These are phyloP conservation scores for Ceratobasidium sp. DNA, from an alignment of 1,284 basidiomycete genomes.

Conservation along the genomic window DNA sequence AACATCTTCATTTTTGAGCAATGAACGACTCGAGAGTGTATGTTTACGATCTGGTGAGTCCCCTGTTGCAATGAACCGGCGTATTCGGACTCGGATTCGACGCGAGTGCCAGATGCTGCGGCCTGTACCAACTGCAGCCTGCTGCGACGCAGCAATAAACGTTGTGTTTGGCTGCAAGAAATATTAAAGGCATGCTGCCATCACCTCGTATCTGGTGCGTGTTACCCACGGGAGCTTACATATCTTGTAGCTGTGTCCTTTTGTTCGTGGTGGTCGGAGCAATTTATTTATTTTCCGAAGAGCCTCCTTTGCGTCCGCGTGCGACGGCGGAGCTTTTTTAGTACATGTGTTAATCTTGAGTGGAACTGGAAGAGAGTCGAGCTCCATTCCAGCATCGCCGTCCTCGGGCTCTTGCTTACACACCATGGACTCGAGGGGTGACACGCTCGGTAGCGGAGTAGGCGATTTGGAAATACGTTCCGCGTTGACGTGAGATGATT, in stretches of 20 bases:
- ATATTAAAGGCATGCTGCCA: slow-evolving; percentile 24
- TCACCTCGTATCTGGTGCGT: neutral
- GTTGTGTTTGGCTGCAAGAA: neutral
- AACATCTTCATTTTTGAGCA: slow-evolving; percentile 51
- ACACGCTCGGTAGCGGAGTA: too few relatives aligned
- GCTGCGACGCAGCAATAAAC: slow-evolving; percentile 5
- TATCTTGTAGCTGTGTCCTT: neutral
- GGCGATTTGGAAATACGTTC: too few relatives aligned
- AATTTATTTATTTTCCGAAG: neutral
- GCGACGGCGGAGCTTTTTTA: slow-evolving; percentile 2
- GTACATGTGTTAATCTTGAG: too few relatives aligned
- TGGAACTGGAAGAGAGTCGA: too few relatives aligned
- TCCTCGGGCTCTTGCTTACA: too few relatives aligned
- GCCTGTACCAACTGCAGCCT: neutral
- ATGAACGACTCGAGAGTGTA: slow-evolving; percentile 33
- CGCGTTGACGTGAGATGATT: too few relatives aligned
- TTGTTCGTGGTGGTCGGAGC: neutral
- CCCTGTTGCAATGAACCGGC: neutral
- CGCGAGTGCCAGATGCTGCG: neutral
- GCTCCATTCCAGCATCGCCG: too few relatives aligned
- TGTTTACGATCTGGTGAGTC: slow-evolving; percentile 2
- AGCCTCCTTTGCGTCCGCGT: neutral
- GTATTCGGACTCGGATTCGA: slow-evolving; percentile 17
- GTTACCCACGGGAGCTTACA: neutral
- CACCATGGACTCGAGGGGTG: too few relatives aligned